Evolutionary conservation across 805 yeast species (phyloP), one percentile per base, ranked within the genome.

Genomic region (Cyberlindnera americana): DNA sequence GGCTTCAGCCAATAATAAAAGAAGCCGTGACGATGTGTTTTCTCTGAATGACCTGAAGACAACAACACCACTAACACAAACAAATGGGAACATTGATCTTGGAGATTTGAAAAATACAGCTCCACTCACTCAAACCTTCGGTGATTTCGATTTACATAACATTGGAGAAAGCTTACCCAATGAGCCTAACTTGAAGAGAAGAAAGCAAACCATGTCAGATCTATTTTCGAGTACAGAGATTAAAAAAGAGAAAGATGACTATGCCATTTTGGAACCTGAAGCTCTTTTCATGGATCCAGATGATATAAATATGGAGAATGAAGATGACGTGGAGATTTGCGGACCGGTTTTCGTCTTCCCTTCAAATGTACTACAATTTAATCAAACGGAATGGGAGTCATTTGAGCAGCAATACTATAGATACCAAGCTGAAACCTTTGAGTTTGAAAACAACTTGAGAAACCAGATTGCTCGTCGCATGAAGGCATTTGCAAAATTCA

Each of bases 51-150:
- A 33, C 2, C 15, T 47, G 3, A 37, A 43, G 19, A 29, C 35
- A 5, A 36, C 37, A 6, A 32, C 46, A 15, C 46, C 46, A 5
- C n/a, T 45, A n/a, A 38, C 46, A 7, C 26, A 23, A 9, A 33
- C 35, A 11, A 33, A 33, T 24, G 35, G 35, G 10, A 16, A 23
- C 21, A 23, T 33, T 23, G 29, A 22, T 12, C n/a, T 33, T 5
- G 8, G 16, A 6, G 35, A 24, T 5, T 23, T 33, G 22, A 29
- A 29, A 12, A 4, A 15, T 13, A 30, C 33, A 2, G 23, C 33
- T 4, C 40, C 40, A 18, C 6, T 36, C 23, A 36, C 40, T 14
- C 40, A 35, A 17, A 35, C 40, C 3, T 15, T 29, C 14, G 30
- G 33, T 11, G 30, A 29, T 12, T 24, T 36, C 13, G 15, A 23